phyloP scores from a whole-genome alignment of 164 flowering plant genomes.

The Echeveria elegans region DNA sequence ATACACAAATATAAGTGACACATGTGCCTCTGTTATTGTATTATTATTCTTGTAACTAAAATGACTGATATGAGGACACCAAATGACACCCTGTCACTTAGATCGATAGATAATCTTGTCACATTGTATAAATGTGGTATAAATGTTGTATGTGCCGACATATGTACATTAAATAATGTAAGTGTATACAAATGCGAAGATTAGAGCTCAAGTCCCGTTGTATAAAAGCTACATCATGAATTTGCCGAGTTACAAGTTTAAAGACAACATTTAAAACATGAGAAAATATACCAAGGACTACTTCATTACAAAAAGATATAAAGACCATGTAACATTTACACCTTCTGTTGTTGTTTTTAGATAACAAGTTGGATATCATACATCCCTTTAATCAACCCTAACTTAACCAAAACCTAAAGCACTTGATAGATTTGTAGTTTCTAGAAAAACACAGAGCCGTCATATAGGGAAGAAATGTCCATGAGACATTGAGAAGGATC shows the following conservation, averaged over 20 bases:
- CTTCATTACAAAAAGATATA: not conserved
- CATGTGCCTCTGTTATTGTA: not conserved
- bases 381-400: not conserved
- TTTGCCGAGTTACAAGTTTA: no score
- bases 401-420: not conserved
- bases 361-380: conserved; percentile 1
- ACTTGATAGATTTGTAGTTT: not conserved
- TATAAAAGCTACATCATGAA: not conserved
- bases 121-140: not conserved
- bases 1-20: not conserved
- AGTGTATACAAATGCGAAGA: no score
- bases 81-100: not conserved
- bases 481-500: not conserved
- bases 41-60: not conserved
- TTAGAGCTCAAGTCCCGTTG: no score
- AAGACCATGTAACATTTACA: not conserved
- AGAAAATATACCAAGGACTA: not conserved
- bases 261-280: not conserved
- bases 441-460: not conserved
- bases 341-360: not conserved
- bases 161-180: not conserved
- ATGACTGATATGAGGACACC: not conserved
- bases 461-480: not conserved
- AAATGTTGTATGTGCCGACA: conserved; percentile 1
- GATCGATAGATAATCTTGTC: not conserved